Conservation (phyloP, 306 rosid genomes). For the Argentina anserina region DNA sequence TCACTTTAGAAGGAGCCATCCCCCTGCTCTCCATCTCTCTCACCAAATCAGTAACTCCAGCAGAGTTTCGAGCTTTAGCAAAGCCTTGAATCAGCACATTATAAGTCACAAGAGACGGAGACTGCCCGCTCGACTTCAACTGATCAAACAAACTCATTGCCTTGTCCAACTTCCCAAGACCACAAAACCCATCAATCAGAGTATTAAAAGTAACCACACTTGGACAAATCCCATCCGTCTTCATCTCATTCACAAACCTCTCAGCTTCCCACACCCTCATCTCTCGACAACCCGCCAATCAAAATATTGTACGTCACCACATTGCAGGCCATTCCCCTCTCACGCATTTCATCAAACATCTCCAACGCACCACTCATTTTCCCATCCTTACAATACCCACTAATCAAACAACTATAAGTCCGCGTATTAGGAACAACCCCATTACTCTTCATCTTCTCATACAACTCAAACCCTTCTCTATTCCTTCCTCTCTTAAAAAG, state of each 20-base stretch:
- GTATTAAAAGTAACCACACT: slow-evolving; percentile 54
- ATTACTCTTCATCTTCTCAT: slow-evolving; percentile 48
- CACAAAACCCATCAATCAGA: slow-evolving; percentile 63
- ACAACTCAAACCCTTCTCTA: slow-evolving; percentile 64
- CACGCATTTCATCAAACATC: slow-evolving; percentile 66
- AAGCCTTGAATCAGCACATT: slow-evolving; percentile 60
- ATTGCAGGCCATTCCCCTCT: slow-evolving; percentile 48
- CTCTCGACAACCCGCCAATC: slow-evolving; percentile 51
- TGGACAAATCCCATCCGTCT: slow-evolving; percentile 44
- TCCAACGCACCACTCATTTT: slow-evolving; percentile 40
- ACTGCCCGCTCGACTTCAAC: slow-evolving; percentile 51
- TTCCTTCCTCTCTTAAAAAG: slow-evolving; percentile 64
- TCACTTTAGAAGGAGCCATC: slow-evolving; percentile 61
- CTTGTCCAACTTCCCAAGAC: slow-evolving; percentile 47
- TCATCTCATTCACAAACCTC: slow-evolving; percentile 46
- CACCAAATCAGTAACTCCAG: slow-evolving; percentile 39
- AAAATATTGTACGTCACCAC: slow-evolving; percentile 56
- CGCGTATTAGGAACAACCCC: slow-evolving; percentile 51
- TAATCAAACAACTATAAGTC: slow-evolving; percentile 52
- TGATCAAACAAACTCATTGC: slow-evolving; percentile 53
- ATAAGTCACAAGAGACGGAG: slow-evolving; percentile 64
- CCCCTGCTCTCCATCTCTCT: slow-evolving; percentile 70
- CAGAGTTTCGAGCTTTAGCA: slow-evolving; percentile 43
- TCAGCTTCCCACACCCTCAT: slow-evolving; percentile 45
- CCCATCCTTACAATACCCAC: slow-evolving; percentile 49